Evolutionary conservation across 2,329 filamentous ascomycete species (phyloP).

Genomic region (Penicillium italicum): DNA sequence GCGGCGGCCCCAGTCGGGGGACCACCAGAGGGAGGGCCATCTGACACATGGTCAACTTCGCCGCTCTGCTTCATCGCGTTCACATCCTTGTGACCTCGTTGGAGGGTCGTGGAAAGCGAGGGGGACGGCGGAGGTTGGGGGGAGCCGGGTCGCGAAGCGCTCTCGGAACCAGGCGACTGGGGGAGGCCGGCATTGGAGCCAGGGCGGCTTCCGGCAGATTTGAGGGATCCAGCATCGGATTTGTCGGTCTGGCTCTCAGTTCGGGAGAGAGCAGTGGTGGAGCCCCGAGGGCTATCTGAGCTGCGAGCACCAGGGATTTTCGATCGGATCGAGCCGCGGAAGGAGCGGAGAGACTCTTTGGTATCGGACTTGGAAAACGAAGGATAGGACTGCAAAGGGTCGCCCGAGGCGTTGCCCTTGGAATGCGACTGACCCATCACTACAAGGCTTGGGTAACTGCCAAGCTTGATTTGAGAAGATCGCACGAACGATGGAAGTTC

Average conservation of each 20-base stretch:
- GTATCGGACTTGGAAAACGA: slow-evolving; percentile 92
- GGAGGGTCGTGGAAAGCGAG: slow-evolving; percentile 71
- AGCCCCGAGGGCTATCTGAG: slow-evolving; percentile 77
- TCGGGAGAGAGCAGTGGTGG: slow-evolving; percentile 61
- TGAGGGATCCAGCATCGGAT: slow-evolving; percentile 71
- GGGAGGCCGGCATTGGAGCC: slow-evolving; percentile 29
- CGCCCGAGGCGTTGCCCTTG: slow-evolving; percentile 53
- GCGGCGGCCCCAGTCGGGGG: slow-evolving; percentile 55
- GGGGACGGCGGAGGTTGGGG: slow-evolving; percentile 76
- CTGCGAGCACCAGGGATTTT: slow-evolving; percentile 70
- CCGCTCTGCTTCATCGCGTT: slow-evolving; percentile 77
- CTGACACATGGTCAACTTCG: slow-evolving; percentile 92
- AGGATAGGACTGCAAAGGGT: slow-evolving; percentile 76
- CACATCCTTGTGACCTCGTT: slow-evolving; percentile 71
- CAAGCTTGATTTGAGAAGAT: slow-evolving; percentile 28
- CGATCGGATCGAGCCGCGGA: slow-evolving; percentile 74
- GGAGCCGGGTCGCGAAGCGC: slow-evolving; percentile 48
- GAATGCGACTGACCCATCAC: slow-evolving; percentile 53
- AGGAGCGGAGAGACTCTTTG: slow-evolving; percentile 83
- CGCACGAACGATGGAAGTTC: slow-evolving; percentile 23
- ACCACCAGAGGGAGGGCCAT: slow-evolving; percentile 72
- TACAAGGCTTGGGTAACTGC: slow-evolving; percentile 33
- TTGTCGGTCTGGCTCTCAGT: slow-evolving; percentile 58
- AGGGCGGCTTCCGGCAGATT: slow-evolving; percentile 59
- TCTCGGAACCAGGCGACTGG: slow-evolving; percentile 40